Conservation (phyloP, 1,284 basidiomycete genomes). For the Boletus calvinii region DNA sequence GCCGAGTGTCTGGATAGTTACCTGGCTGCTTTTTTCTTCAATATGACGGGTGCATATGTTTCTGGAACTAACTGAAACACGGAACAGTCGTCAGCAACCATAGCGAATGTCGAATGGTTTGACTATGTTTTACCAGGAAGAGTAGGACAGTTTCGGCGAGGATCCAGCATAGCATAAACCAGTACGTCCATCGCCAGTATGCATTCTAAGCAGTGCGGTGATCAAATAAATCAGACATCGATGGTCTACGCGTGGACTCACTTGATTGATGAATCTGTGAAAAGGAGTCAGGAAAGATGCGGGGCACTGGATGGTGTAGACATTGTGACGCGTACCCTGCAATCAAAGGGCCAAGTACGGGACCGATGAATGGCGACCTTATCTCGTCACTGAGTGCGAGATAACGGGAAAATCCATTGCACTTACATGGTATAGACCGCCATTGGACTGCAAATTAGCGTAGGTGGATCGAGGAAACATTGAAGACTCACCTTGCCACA, state of each 20-base stretch:
- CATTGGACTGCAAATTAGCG: constrained; percentile 59
- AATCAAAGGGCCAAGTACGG: constrained; percentile 64
- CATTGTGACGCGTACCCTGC: constrained; percentile 45
- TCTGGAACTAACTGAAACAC: constrained; percentile 61
- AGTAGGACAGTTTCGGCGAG: constrained; percentile 48
- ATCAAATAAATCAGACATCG: not conserved
- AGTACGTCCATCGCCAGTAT: constrained; percentile 80
- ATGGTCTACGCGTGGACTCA: constrained; percentile 16
- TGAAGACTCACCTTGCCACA: constrained; percentile 59
- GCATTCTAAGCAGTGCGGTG: constrained; percentile 40
- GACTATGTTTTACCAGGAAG: constrained; percentile 42
- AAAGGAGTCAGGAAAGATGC: not conserved
- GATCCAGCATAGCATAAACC: constrained; percentile 63
- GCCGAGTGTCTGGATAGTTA: not conserved
- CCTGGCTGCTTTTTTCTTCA: constrained; percentile 53
- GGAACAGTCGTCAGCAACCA: not conserved
- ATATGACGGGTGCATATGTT: constrained; percentile 67
- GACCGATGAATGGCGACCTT: constrained; percentile 68
- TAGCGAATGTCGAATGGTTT: not conserved
- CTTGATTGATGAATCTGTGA: constrained; percentile 46
- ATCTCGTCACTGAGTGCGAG: not conserved
- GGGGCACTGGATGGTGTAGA: not conserved
- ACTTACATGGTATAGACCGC: constrained; percentile 60
- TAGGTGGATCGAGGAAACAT: not conserved
- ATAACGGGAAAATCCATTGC: not conserved